Evolutionary conservation across 192 early-diverging fungal genomes (phyloP).

Genomic region (Rhizophagus clarus): DNA sequence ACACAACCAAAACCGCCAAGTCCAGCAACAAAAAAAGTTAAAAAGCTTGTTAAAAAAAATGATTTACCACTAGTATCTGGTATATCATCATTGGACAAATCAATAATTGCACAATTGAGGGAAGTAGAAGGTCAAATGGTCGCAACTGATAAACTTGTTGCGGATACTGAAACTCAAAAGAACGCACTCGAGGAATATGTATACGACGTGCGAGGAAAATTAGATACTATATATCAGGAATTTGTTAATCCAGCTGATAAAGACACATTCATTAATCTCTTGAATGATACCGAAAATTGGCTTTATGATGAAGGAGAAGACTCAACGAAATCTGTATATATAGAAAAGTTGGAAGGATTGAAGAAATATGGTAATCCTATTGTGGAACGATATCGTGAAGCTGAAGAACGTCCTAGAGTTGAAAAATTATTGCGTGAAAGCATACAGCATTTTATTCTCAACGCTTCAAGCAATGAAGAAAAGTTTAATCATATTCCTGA

Average conservation of each 20-base stretch:
- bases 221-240: constrained; percentile 69
- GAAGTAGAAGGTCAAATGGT: constrained; percentile 87
- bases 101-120: constrained; percentile 63
- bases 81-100: constrained; percentile 60
- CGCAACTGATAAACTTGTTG: constrained; percentile 82
- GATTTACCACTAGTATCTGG: constrained; percentile 74
- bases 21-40: constrained; percentile 75
- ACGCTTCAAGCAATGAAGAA: constrained; percentile 77
- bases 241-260: constrained; percentile 76
- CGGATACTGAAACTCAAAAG: constrained; percentile 91
- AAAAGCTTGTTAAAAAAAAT: constrained; percentile 89
- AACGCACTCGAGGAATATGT: constrained; percentile 99
- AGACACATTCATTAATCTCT: constrained; percentile 64
- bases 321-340: constrained; percentile 86
- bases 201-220: constrained; percentile 90
- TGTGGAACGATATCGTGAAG: constrained; percentile 77
- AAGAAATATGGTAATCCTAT: constrained; percentile 84
- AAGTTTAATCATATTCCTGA: constrained; percentile 84
- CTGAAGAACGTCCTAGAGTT: constrained; percentile 84
- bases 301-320: constrained; percentile 97
- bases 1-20: constrained; percentile 21
- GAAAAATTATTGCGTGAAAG: constrained; percentile 80
- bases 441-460: constrained; percentile 71
- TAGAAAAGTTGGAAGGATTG: constrained; percentile 77
- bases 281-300: constrained; percentile 94